Percentiles rank a stretch among this genome's conserved stretches.
phyloP scores from a whole-genome alignment of 1,284 basidiomycete genomes.

The Sanguinoderma infundibulare region DNA sequence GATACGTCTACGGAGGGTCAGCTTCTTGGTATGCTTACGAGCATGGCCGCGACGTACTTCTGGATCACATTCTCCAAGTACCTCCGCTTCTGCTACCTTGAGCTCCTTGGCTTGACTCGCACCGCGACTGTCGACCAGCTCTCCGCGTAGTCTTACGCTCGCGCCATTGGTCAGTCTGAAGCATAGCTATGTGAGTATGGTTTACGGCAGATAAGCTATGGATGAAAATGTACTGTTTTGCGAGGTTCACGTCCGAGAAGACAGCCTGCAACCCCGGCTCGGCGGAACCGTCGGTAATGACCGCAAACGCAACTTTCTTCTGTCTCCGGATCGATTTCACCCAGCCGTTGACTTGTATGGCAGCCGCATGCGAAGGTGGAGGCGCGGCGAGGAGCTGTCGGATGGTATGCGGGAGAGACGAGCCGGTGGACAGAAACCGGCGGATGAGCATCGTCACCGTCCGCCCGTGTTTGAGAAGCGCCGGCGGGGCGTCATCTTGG shows the following conservation, averaged over 20 bases:
- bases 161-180: conserved; percentile 74
- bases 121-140: conserved; percentile 68
- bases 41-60: conserved; percentile 60
- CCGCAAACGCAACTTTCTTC: conserved; percentile 86
- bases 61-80: conserved; percentile 79
- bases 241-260: conserved; percentile 50
- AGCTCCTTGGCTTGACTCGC: conserved; percentile 78
- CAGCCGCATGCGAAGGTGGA: conserved; percentile 14
- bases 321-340: conserved; percentile 83
- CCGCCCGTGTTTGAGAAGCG: conserved; percentile 7
- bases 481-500: conserved; percentile 13
- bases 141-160: conserved; percentile 71
- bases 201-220: not conserved
- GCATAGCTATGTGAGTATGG: not conserved
- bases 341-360: conserved; percentile 72
- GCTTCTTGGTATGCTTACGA: not conserved
- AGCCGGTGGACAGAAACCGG: conserved; percentile 30
- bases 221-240: conserved; percentile 39
- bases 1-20: conserved; percentile 61
- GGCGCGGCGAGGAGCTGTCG: conserved; percentile 52
- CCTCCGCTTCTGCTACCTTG: conserved; percentile 62
- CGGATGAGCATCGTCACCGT: conserved; percentile 30
- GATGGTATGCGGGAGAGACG: conserved; percentile 55
- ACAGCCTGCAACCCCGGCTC: conserved; percentile 78
- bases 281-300: conserved; percentile 83